These are phyloP conservation scores for Trichomonas vaginalis DNA, from an alignment of 208 protist species.

Conservation along the genomic window DNA sequence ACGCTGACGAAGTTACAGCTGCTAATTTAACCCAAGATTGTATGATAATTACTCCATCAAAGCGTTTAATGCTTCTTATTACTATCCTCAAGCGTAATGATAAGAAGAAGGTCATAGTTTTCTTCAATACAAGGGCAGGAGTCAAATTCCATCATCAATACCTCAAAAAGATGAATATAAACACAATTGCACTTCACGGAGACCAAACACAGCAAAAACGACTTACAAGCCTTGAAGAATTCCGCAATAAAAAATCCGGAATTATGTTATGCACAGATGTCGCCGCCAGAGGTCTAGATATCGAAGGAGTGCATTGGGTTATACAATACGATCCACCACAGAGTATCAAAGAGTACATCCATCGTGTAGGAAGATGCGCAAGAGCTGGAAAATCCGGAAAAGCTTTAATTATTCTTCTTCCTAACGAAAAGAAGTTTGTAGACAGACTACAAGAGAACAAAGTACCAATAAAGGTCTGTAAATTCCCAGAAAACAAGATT, in stretches of 20 bases:
- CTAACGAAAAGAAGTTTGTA: background rate
- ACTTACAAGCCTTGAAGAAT: conserved; percentile 93
- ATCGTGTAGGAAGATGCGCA: conserved; percentile 86
- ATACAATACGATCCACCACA: conserved; percentile 97
- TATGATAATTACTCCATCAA: conserved; percentile 73
- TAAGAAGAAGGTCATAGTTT: conserved; percentile 58
- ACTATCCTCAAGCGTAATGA: conserved; percentile 91
- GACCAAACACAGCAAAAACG: conserved; percentile 97
- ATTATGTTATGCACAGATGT: conserved; percentile 98
- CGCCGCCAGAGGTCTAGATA: conserved; percentile 90
- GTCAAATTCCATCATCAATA: conserved; percentile 69
- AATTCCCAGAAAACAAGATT: background rate
- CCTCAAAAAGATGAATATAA: conserved; percentile 98
- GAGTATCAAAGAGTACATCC: conserved; percentile 98
- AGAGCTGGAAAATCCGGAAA: conserved; percentile 75
- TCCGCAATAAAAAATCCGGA: conserved; percentile 59
- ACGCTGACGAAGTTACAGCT: conserved; percentile 8
- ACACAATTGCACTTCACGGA: conserved; percentile 92
- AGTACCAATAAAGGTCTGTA: background rate
- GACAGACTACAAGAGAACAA: background rate
- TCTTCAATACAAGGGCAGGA: conserved; percentile 30
- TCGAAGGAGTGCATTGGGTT: conserved; percentile 88
- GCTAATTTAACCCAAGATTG: conserved; percentile 60
- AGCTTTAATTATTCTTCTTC: background rate
- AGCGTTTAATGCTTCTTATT: conserved; percentile 87